A percentile compares a stretch with the other conserved stretches of the same genome.
Conservation (phyloP, 2,329 filamentous ascomycete genomes). For the Diaporthe vexans region DNA sequence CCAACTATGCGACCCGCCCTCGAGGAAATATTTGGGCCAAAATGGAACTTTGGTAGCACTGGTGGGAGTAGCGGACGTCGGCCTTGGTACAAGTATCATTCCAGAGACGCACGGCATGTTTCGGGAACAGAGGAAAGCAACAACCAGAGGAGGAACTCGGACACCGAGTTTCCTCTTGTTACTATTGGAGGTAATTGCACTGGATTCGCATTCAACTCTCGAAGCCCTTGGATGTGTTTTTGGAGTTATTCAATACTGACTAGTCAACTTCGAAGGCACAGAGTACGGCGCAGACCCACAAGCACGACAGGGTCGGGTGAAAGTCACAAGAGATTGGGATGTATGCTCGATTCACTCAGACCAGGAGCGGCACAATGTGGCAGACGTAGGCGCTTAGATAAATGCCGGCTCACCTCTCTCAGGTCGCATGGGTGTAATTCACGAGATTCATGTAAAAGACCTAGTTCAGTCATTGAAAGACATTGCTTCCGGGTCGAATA, state of each 20-base stretch:
- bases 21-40: not conserved
- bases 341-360: not conserved
- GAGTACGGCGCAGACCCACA: not conserved
- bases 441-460: too few species aligned
- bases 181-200: constrained; percentile 2
- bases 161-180: constrained; percentile 5
- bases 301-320: not conserved
- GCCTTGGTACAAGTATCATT: not conserved
- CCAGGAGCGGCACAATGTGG: not conserved
- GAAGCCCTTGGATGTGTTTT: too few species aligned
- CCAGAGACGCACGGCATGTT: not conserved
- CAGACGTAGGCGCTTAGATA: not conserved
- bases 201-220: not conserved
- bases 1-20: constrained; percentile 6
- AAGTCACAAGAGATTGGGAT: constrained; percentile 14
- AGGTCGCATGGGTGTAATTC: too few species aligned
- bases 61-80: not conserved
- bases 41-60: not conserved
- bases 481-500: too few species aligned
- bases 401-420: not conserved
- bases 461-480: too few species aligned
- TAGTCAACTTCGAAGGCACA: not conserved
- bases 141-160: not conserved
- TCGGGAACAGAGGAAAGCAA: constrained; percentile 15
- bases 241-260: not conserved